phyloP scores from a whole-genome alignment of 139 green algal species.

The Parachlorella kessleri region DNA sequence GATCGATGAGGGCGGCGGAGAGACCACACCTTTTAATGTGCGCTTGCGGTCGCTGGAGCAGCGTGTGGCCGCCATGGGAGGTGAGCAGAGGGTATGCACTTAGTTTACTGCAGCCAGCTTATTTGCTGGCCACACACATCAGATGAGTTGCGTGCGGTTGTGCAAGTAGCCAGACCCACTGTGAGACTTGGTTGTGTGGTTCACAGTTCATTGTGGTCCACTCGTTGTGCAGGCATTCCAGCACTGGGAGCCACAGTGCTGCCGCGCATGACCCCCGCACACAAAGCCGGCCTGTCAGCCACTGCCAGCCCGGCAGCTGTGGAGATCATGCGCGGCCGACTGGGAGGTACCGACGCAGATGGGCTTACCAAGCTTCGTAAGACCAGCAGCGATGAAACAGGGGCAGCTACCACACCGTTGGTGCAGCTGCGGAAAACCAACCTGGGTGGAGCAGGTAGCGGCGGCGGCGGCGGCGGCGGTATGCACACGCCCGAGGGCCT shows the following conservation, averaged over 20 bases:
- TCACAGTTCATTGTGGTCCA: too few species aligned
- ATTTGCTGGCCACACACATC: too few species aligned
- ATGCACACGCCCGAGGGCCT: neutral
- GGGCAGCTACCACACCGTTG: neutral
- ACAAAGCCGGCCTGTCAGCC: slow-evolving; percentile 3
- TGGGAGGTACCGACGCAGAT: neutral
- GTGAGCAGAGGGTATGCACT: too few species aligned
- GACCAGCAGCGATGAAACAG: neutral
- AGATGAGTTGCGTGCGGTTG: too few species aligned
- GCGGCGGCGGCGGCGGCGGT: too few species aligned
- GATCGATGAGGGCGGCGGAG: too few species aligned
- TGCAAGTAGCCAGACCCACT: too few species aligned
- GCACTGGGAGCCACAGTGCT: slow-evolving; percentile 29
- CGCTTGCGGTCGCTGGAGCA: slow-evolving; percentile 18
- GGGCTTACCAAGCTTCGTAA: slow-evolving; percentile 9
- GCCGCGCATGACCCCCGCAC: slow-evolving; percentile 3
- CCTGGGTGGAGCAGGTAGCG: neutral
- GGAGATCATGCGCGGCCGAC: slow-evolving; percentile 17
- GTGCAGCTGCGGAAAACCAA: slow-evolving; percentile 11
- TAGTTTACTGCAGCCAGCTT: too few species aligned
- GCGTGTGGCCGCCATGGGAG: slow-evolving; percentile 15
- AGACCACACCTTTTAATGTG: slow-evolving; percentile 12
- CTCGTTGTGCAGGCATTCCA: slow-evolving; percentile 17
- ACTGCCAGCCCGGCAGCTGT: slow-evolving; percentile 30
- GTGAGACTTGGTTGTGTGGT: too few species aligned